Evolutionary conservation across 139 green algal species (phyloP).

Genomic region (Asterochloris sp.): DNA sequence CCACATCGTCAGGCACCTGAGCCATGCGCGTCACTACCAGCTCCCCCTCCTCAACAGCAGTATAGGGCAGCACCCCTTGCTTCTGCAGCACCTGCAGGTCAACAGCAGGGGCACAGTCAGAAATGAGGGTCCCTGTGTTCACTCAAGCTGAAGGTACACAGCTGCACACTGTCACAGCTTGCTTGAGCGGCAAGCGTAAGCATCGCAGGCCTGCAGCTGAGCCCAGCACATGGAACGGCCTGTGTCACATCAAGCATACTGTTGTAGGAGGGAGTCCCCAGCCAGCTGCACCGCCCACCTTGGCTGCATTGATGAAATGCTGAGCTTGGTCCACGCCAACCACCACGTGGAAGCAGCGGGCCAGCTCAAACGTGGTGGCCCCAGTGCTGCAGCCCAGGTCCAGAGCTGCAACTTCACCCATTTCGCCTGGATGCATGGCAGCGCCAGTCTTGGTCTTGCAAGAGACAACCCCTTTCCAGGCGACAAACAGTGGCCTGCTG

Average conservation of each 20-base stretch:
- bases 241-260: not conserved
- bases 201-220: not conserved
- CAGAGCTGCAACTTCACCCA: constrained; percentile 32
- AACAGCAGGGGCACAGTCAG: not conserved
- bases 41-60: constrained; percentile 56
- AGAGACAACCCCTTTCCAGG: too few relatives aligned
- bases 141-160: not conserved
- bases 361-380: constrained; percentile 61
- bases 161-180: too few relatives aligned
- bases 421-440: too few relatives aligned
- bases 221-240: not conserved
- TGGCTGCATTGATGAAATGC: constrained; percentile 38
- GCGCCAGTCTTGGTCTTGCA: too few relatives aligned
- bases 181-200: too few relatives aligned
- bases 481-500: too few relatives aligned
- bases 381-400: constrained; percentile 79
- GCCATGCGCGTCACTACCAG: constrained; percentile 36
- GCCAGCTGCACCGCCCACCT: constrained; percentile 8
- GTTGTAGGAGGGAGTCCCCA: not conserved
- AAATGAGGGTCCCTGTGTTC: not conserved
- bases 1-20: constrained; percentile 39
- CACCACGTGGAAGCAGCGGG: constrained; percentile 51
- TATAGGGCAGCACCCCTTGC: constrained; percentile 45
- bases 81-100: constrained; percentile 46
- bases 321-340: constrained; percentile 64